Base-by-base conservation (phyloP, 129 eudicot species). In the Arctium lappa region DNA sequence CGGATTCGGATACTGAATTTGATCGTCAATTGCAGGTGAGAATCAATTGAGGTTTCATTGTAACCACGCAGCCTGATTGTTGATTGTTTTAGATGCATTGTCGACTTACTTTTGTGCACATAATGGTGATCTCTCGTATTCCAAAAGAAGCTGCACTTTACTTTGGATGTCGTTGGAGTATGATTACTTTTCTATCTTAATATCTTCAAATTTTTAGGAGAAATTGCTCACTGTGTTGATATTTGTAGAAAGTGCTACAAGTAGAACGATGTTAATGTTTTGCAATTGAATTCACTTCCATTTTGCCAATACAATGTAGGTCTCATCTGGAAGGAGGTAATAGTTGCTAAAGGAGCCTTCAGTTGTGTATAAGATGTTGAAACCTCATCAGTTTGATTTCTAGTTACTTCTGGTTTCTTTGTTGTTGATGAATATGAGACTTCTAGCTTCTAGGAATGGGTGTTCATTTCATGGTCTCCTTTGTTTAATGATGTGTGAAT, bases 11-110 rank as follows among this genome's bases (percentile, higher is more conserved):
- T 22, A 91, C 97, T 27, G 81, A 86, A 69, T 5, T 81, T 40
- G 98, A 94, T 77, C 79, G 86, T 77, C 87, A 91, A 66, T 77
- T 94, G 86, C 98, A 94, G 98, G 98, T 93, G 71, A 34, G 13
- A 31, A 11, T 37, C 72, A 22, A 11, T 18, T 39, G 18, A 65
- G 4, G 37, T 66, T 63, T 56, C 15, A 37, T 78, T 12, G 46
- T 33, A 56, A 73, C 34, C 30, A 39, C 13, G 2, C 53, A 18
- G 37, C 13, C 3, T 36, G 10, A 71, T 32, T 70, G 39, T 34
- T n/a, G 76, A 72, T 72, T 37, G 10, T 13, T 37, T 72, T 11
- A 48, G n/a, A 48, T 48, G 60, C 15, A 4, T 53, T 13, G 1
- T 16, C 22, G 6, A 16, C 22, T 53, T 6, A 53, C 4, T 13